phyloP scores from a whole-genome alignment of 2,329 filamentous ascomycete species.

The Pseudogymnoascus sp. region DNA sequence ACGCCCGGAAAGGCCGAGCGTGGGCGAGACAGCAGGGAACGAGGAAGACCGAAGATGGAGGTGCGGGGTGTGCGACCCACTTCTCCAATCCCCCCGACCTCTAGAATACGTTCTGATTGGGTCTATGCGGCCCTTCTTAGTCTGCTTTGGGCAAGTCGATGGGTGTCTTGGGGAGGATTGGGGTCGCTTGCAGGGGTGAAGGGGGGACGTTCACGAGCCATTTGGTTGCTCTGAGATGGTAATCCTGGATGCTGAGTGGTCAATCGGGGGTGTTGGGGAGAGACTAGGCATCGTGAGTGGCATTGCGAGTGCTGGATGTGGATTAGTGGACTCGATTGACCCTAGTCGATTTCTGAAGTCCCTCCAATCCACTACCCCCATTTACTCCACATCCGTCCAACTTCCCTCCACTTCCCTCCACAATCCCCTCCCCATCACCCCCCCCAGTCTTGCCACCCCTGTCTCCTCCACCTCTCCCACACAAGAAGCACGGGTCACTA shows the following conservation, averaged over 20 bases:
- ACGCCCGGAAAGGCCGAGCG: not conserved
- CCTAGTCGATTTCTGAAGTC: no score
- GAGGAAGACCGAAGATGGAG: no score
- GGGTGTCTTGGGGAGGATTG: not conserved
- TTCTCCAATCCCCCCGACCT: not conserved
- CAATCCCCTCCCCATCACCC: not conserved
- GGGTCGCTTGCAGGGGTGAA: not conserved
- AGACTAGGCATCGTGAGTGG: not conserved
- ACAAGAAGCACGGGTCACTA: not conserved
- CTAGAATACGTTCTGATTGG: not conserved
- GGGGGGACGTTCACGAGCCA: not conserved
- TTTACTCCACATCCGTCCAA: not conserved
- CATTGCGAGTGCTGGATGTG: not conserved
- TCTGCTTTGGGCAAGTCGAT: not conserved
- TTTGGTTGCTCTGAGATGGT: not conserved
- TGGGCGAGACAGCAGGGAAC: not conserved
- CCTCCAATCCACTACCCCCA: not conserved
- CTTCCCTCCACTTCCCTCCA: not conserved
- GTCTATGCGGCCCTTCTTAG: not conserved
- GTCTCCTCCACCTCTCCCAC: not conserved
- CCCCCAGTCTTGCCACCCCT: not conserved
- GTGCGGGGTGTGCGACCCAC: not conserved
- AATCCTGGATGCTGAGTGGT: not conserved
- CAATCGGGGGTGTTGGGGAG: not conserved
- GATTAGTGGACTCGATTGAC: not conserved